Percentiles rank a stretch among this genome's conserved stretches.
These are phyloP conservation scores for Phaffia rhodozyma DNA, from an alignment of 1,284 basidiomycete species.

Conservation along the genomic window DNA sequence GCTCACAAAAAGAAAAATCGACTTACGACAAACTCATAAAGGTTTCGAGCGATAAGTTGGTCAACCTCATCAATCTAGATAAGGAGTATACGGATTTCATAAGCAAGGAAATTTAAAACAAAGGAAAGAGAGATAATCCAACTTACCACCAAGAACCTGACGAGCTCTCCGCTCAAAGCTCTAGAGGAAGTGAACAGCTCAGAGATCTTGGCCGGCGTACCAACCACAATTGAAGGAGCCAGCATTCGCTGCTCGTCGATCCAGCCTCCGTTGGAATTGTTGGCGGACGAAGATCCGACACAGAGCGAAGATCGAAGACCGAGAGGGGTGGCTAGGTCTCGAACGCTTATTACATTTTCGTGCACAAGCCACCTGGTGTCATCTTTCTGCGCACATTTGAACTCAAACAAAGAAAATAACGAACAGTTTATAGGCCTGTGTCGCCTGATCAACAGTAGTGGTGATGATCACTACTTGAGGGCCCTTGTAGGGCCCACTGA, in stretches of 20 bases:
- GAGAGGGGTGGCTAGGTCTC: conserved; percentile 81
- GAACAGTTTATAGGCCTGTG: conserved; percentile 72
- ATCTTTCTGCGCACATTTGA: neutral
- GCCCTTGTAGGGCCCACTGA: conserved; percentile 51
- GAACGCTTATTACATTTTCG: conserved; percentile 47
- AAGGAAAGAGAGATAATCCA: neutral
- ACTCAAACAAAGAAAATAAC: conserved; percentile 10
- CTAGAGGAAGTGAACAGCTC: conserved; percentile 66
- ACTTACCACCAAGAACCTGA: conserved; percentile 64
- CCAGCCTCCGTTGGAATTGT: conserved; percentile 63
- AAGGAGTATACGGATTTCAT: neutral
- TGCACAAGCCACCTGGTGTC: neutral
- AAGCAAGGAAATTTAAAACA: neutral
- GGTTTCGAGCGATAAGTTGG: conserved; percentile 88
- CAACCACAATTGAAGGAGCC: conserved; percentile 87
- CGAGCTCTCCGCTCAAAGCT: conserved; percentile 63
- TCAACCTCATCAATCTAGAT: conserved; percentile 79
- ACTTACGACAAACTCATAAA: conserved; percentile 70
- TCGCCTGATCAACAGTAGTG: conserved; percentile 95
- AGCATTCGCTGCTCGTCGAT: conserved; percentile 56
- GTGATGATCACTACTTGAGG: conserved; percentile 86
- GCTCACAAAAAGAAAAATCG: conserved; percentile 59
- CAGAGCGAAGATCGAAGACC: conserved; percentile 78
- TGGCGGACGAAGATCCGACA: conserved; percentile 63
- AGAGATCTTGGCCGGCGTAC: conserved; percentile 90